phyloP scores from a whole-genome alignment of 176 grass and related monocot species.

The Areca catechu region DNA sequence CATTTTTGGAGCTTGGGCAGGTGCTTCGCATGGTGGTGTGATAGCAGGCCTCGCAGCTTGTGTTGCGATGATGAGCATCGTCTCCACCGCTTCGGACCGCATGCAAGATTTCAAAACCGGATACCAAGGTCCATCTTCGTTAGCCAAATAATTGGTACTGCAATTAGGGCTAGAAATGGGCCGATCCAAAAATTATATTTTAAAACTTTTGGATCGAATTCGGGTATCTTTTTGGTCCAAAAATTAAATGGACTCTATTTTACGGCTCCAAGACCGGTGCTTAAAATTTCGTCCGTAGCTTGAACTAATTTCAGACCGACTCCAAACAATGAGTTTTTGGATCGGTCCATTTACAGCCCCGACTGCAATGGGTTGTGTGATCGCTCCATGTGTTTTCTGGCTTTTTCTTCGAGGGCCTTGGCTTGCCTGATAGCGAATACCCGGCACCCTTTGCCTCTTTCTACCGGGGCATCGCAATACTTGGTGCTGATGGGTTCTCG shows the following conservation, averaged over 20 bases:
- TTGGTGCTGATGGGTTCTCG: background rate
- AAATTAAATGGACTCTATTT: too few relatives aligned
- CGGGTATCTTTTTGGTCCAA: too few relatives aligned
- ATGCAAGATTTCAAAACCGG: slow-evolving; percentile 22
- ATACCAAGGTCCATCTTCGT: slow-evolving; percentile 8
- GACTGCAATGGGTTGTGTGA: slow-evolving; percentile 14
- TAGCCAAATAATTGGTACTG: slow-evolving; percentile 1
- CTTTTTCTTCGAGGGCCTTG: slow-evolving; percentile 11
- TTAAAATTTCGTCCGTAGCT: too few relatives aligned
- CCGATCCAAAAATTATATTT: too few relatives aligned
- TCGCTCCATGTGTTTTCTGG: slow-evolving; percentile 12
- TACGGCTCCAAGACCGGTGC: too few relatives aligned
- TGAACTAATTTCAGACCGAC: too few relatives aligned
- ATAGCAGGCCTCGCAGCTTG: slow-evolving; percentile 12
- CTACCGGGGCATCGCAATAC: slow-evolving; percentile 7
- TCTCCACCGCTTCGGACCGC: slow-evolving; percentile 3
- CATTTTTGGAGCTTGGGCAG: slow-evolving; percentile 3
- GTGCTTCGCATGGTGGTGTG: background rate
- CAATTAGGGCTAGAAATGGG: too few relatives aligned
- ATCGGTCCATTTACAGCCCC: too few relatives aligned
- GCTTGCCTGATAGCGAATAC: background rate
- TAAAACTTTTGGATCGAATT: too few relatives aligned
- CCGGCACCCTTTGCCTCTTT: background rate
- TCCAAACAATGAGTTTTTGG: too few relatives aligned
- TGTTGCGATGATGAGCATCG: slow-evolving; percentile 5